A percentile compares a stretch with the other conserved stretches of the same genome.
Conservation (phyloP, 495 filamentous ascomycete species). For the Hypoxylon trugodes region DNA sequence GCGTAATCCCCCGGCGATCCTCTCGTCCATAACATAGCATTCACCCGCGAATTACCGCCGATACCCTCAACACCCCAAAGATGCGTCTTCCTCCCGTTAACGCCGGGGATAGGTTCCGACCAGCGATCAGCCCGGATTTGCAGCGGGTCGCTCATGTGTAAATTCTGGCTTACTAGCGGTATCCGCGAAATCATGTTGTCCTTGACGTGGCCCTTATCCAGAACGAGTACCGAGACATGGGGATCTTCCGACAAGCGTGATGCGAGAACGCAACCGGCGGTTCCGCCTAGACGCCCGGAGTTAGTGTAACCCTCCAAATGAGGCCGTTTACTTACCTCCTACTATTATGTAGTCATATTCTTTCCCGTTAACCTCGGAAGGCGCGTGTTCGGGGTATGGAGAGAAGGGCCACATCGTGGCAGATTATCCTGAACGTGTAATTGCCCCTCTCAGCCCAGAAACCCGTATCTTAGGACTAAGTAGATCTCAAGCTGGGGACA, state of each 20-base stretch:
- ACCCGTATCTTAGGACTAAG: too few relatives aligned
- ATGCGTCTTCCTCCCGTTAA: constrained; percentile 10
- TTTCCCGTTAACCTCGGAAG: too few relatives aligned
- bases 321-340: too few relatives aligned
- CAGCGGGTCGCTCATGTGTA: constrained; percentile 19
- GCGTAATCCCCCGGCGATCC: constrained; percentile 38
- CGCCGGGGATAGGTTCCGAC: constrained; percentile 35
- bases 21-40: constrained; percentile 40
- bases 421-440: too few relatives aligned
- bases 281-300: constrained; percentile 48
- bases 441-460: too few relatives aligned
- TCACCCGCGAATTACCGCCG: constrained; percentile 42
- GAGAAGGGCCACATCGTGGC: too few relatives aligned
- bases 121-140: constrained; percentile 25
- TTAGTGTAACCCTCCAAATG: too few relatives aligned
- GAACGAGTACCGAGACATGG: constrained; percentile 54
- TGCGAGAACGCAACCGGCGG: constrained; percentile 60
- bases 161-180: constrained; percentile 38
- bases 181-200: constrained; percentile 43
- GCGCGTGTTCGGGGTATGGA: too few relatives aligned
- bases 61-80: constrained; percentile 40
- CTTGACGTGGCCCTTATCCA: constrained; percentile 56
- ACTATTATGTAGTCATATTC: too few relatives aligned
- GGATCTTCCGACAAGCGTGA: constrained; percentile 58
- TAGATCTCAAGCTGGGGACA: too few relatives aligned